phyloP scores from a whole-genome alignment of 2,329 filamentous ascomycete genomes.

The Daldinia eschscholtzii region DNA sequence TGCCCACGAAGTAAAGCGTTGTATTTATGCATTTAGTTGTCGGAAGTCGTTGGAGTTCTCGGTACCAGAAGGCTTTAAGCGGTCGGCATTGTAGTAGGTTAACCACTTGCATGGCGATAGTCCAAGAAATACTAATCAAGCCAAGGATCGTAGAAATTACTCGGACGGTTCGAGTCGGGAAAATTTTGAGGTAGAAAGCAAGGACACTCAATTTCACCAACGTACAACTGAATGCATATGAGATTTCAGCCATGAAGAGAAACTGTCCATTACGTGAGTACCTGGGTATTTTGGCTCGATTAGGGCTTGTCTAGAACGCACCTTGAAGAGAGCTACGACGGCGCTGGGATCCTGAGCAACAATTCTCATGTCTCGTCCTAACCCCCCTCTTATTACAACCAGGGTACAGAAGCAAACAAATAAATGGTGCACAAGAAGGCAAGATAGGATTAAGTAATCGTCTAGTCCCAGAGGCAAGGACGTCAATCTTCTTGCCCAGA shows the following conservation, averaged over 20 bases:
- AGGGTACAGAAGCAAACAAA: background rate
- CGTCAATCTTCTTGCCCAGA: background rate
- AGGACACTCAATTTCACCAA: background rate
- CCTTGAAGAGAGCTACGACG: background rate
- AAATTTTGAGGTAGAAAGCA: background rate
- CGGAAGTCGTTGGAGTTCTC: background rate
- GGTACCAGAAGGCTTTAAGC: background rate
- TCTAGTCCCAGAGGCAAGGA: background rate
- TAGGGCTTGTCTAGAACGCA: background rate
- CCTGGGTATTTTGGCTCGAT: background rate
- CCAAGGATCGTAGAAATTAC: background rate
- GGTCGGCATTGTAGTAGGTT: background rate
- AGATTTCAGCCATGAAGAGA: background rate
- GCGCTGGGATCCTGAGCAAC: background rate
- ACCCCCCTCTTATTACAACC: background rate
- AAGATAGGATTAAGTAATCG: background rate
- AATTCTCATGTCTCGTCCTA: background rate
- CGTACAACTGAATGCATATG: background rate
- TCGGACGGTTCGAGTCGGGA: background rate
- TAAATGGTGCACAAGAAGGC: background rate
- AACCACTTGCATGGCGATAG: background rate
- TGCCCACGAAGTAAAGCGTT: background rate
- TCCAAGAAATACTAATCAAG: background rate
- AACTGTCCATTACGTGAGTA: background rate
- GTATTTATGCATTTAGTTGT: background rate